Base-by-base conservation (phyloP, 139 green algal species). In the Pleodorina starrii region DNA sequence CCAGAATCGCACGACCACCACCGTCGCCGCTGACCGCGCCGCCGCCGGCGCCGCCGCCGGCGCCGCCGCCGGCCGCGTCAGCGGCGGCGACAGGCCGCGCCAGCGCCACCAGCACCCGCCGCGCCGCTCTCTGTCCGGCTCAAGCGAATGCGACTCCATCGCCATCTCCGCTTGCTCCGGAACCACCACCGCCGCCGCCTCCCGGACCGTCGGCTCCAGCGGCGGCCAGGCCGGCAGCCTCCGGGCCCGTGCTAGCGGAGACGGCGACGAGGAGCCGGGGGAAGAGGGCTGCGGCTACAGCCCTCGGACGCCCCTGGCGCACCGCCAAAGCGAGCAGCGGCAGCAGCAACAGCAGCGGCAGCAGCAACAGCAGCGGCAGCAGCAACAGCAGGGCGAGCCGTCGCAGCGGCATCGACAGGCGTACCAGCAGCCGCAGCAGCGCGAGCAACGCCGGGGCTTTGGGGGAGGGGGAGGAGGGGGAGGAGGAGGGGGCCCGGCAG, bases 121-220 rank as follows among this genome's bases (percentile, higher is more conserved):
- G 76, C 25, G 73, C 73, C 29, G 42, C 73, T 82, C 74, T 27
- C 6, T 42, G 14, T 84, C 76, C 7, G 76, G 48, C 32, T 87
- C 81, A 6, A 87, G 81, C 35, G 81, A 87, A 21, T 87, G 81
- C 43, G 81, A 87, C 2, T 87, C 81, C n/a, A 14, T 87, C 17
- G 29, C 79, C 7, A 75, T 86, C 27, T 87, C 81, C 0, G 59
- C 81, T 12, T 77, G 43, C 81, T 77, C 60, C 38, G 54, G 54
- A n/a, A 40, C 36, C 78, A 74, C 78, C 25, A 35, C 35, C 42
- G 42, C 12, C 59, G 44, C 60, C 42, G 77, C 81, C 29, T 66
- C 54, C 7, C 7, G 5, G 5, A 25, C 54, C 9, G 54, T 25
- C 9, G 54, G 54, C 54, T 66, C 54, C 21, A 66, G 54, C 29